phyloP scores from a whole-genome alignment of 345 rosid genomes.

The Microcos paniculata region DNA sequence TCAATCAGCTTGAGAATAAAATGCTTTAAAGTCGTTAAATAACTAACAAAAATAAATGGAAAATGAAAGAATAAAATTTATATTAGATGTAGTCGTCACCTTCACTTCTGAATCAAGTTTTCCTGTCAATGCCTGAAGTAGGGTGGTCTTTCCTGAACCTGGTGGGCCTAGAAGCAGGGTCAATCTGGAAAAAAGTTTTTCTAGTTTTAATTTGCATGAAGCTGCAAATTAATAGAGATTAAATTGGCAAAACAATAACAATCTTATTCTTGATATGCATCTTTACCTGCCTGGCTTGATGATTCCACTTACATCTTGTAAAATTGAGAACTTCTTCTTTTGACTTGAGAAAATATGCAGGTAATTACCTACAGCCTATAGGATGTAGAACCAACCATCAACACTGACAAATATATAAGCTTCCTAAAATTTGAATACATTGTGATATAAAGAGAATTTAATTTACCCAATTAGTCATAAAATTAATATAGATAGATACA shows the following conservation, averaged over 20 bases:
- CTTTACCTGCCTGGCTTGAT: conserved; percentile 66
- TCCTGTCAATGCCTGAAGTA: conserved; percentile 66
- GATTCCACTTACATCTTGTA: conserved; percentile 56
- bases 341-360: conserved; percentile 30
- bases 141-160: conserved; percentile 78
- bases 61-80: no score
- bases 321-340: conserved; percentile 43
- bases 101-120: conserved; percentile 48
- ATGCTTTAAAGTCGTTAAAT: neutral
- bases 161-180: conserved; percentile 91
- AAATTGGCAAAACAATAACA: neutral
- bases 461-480: no score
- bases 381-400: neutral
- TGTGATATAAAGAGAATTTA: no score
- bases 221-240: neutral
- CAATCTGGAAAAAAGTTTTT: conserved; percentile 27
- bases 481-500: no score
- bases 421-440: no score
- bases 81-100: conserved; percentile 23
- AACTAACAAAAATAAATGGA: neutral
- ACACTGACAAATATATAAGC: no score
- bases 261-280: neutral
- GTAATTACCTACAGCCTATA: conserved; percentile 8
- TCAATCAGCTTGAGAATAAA: neutral
- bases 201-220: neutral